Base-by-base conservation (phyloP, 306 rosid genomes). In the Rosa rugosa region DNA sequence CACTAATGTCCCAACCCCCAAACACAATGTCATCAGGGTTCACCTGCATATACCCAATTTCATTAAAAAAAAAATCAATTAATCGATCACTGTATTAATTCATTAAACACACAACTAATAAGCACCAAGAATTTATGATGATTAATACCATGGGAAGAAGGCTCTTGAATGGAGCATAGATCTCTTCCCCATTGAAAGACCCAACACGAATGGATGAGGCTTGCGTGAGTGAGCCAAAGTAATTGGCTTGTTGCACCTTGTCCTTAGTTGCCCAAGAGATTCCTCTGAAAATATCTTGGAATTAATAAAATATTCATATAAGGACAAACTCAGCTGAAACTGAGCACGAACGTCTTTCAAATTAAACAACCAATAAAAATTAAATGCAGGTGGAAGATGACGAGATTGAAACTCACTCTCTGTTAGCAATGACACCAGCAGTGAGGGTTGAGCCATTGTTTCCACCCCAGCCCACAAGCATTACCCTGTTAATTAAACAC, bases 391-490 rank as follows among this genome's bases (percentile, higher is more conserved):
- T 69, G 34, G 25, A 11, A 59, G 31, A 42, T 41, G 82, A 77
- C 8, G 42, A 68, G 1, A 50, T n/a, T 25, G 70, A 81, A 83
- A 83, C 96, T 81, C 47, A 95, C 99, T 95, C 97, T 86, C 94
- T 47, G 79, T 95, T 95, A 4, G 99, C 98, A 27, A 93, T 95
- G 77, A 93, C 97, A 71, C 97, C 99, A 47, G 92, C 99, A 8
- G 97, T 93, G 62, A 95, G 98, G 72, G 93, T 87, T 4, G 90
- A 85, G 47, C 99, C 99, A 41, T 95, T 95, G 86, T 95, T 95
- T 75, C 99, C 99, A 44, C 98, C 98, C 98, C 99, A 95, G 1
- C 99, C 99, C 46, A 95, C 99, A 69, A 95, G 99, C 97, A 95
- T 87, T 72, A 92, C 97, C 87, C 99, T 95, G 65, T 27, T 7